Conservation (phyloP, 202 grass and related monocot genomes). For the Zoysia matrella region DNA sequence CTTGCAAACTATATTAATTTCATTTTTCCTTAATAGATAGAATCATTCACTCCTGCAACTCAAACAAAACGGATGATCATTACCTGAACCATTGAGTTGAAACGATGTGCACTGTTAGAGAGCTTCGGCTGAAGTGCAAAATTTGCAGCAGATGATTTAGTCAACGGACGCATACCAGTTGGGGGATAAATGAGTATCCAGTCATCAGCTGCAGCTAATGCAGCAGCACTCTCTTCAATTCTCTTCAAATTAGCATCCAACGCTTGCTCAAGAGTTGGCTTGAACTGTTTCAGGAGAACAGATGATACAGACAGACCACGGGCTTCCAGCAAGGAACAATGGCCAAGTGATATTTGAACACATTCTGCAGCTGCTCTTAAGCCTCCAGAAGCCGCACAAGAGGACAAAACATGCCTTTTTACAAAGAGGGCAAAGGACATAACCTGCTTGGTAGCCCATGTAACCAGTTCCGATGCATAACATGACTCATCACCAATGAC, state of each 20-base stretch:
- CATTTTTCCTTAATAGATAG: slow-evolving; percentile 19
- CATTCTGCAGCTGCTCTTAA: slow-evolving; percentile 91
- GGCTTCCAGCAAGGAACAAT: slow-evolving; percentile 89
- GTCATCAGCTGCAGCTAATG: slow-evolving; percentile 83
- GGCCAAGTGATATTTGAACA: slow-evolving; percentile 90
- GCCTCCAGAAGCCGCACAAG: slow-evolving; percentile 94
- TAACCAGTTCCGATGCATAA: slow-evolving; percentile 61
- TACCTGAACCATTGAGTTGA: slow-evolving; percentile 96
- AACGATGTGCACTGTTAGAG: slow-evolving; percentile 86
- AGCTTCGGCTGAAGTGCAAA: slow-evolving; percentile 82
- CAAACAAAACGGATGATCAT: slow-evolving; percentile 30
- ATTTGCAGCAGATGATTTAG: slow-evolving; percentile 60
- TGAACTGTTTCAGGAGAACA: slow-evolving; percentile 88
- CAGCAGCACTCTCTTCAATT: slow-evolving; percentile 91
- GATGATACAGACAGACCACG: slow-evolving; percentile 78
- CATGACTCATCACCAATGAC: slow-evolving; percentile 91
- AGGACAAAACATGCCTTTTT: slow-evolving; percentile 87
- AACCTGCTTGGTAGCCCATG: slow-evolving; percentile 49
- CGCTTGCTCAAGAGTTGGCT: slow-evolving; percentile 88
- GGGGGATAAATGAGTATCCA: slow-evolving; percentile 81
- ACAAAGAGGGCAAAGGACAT: slow-evolving; percentile 78
- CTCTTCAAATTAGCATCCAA: slow-evolving; percentile 91
- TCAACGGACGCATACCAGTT: slow-evolving; percentile 54
- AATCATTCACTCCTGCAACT: slow-evolving; percentile 30
- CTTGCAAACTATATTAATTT: slow-evolving; percentile 7